phyloP scores from a whole-genome alignment of 208 protist genomes.

The Eutreptiella sp. region DNA sequence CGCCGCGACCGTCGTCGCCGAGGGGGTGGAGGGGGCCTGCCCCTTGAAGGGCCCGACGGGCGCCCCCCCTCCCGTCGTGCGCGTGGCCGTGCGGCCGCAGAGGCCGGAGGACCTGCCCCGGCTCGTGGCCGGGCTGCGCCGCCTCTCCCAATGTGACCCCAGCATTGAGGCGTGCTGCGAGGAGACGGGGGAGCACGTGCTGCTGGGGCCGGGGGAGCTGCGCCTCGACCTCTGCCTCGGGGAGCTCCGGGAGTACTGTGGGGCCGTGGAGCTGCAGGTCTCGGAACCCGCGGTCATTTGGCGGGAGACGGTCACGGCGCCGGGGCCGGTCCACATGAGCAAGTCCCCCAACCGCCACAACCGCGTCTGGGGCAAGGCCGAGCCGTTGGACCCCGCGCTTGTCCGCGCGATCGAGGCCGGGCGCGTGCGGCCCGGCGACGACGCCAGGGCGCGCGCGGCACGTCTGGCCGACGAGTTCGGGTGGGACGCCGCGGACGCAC shows the following conservation, averaged over 20 bases:
- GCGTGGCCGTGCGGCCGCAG: constrained; percentile 45
- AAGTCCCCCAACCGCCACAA: constrained; percentile 62
- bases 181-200: constrained; percentile 42
- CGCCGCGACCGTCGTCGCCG: constrained; percentile 45
- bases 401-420: constrained; percentile 37
- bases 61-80: constrained; percentile 44
- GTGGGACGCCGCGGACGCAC: constrained; percentile 48
- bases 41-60: constrained; percentile 46
- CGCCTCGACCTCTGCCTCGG: constrained; percentile 54
- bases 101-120: constrained; percentile 53
- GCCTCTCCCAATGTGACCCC: constrained; percentile 63
- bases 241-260: constrained; percentile 41
- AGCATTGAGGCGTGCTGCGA: too few species aligned
- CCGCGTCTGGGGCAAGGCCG: constrained; percentile 37
- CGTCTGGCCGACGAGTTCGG: constrained; percentile 52
- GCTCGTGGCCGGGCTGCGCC: constrained; percentile 63
- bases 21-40: constrained; percentile 17
- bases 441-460: constrained; percentile 40
- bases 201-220: constrained; percentile 54
- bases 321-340: constrained; percentile 20
- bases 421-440: constrained; percentile 6
- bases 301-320: constrained; percentile 41
- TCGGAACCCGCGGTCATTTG: constrained; percentile 49
- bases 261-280: constrained; percentile 31
- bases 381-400: constrained; percentile 40